phyloP scores from a whole-genome alignment of 805 yeast species.

The Aciculoconidium aculeatum region DNA sequence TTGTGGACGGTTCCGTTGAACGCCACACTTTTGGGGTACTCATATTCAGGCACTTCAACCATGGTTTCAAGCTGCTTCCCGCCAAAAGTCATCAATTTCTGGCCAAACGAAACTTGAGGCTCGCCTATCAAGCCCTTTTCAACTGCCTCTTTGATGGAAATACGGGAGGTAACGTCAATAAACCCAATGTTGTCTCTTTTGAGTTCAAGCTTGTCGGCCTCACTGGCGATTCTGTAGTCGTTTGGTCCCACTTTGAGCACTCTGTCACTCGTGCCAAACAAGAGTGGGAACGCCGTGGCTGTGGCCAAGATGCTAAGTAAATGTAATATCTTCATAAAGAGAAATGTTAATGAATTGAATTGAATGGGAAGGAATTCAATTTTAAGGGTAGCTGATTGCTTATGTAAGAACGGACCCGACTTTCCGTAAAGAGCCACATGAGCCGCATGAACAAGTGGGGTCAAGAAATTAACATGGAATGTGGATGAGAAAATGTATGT shows the following conservation, averaged over 20 bases:
- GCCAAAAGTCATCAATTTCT: slow-evolving; percentile 14
- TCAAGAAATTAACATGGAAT: too few relatives aligned
- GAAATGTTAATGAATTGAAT: neutral
- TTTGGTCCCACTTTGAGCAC: slow-evolving; percentile 32
- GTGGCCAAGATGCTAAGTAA: neutral
- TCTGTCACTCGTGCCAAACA: slow-evolving; percentile 9
- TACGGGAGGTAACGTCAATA: slow-evolving; percentile 57
- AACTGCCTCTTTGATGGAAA: slow-evolving; percentile 30
- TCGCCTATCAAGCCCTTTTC: slow-evolving; percentile 18
- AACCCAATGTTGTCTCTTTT: slow-evolving; percentile 45
- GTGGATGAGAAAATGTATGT: too few relatives aligned
- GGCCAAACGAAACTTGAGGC: slow-evolving; percentile 8
- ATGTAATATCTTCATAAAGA: neutral
- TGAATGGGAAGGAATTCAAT: too few relatives aligned
- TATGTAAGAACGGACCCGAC: too few relatives aligned
- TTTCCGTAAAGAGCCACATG: too few relatives aligned
- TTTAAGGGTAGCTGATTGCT: too few relatives aligned
- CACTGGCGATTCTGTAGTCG: slow-evolving; percentile 27
- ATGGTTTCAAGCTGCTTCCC: slow-evolving; percentile 19
- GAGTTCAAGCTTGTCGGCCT: slow-evolving; percentile 28
- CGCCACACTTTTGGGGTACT: slow-evolving; percentile 47
- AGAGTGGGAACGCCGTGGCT: slow-evolving; percentile 2
- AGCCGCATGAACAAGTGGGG: too few relatives aligned
- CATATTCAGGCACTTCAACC: slow-evolving; percentile 23
- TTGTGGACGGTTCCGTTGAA: slow-evolving; percentile 34